These are phyloP conservation scores for Candida incommunis DNA, from an alignment of 805 yeast genomes.

Conservation along the genomic window DNA sequence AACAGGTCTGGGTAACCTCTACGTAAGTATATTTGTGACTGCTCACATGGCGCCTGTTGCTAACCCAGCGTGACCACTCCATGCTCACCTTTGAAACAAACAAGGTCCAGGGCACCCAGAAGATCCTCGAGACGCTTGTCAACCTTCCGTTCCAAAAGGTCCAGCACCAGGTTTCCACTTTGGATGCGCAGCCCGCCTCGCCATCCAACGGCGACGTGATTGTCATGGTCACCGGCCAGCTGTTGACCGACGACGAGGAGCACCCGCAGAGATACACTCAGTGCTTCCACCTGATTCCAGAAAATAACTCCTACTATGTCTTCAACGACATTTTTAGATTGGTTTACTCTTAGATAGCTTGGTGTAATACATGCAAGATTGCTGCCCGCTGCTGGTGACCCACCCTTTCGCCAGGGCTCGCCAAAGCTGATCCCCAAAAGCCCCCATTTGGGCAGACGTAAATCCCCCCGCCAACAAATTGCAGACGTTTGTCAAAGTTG, in stretches of 20 bases:
- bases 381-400: no score
- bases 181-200: slow-evolving; percentile 97
- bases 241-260: slow-evolving; percentile 84
- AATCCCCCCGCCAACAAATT: no score
- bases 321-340: slow-evolving; percentile 95
- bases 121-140: slow-evolving; percentile 80
- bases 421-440: no score
- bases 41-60: neutral
- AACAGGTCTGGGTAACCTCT: slow-evolving; percentile 79
- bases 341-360: slow-evolving; percentile 2
- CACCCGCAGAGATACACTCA: slow-evolving; percentile 95
- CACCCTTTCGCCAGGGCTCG: no score
- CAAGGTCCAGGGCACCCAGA: slow-evolving; percentile 89
- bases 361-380: no score
- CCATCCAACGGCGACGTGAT: slow-evolving; percentile 76
- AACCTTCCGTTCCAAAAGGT: slow-evolving; percentile 88
- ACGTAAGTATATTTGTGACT: slow-evolving; percentile 27
- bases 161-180: slow-evolving; percentile 81
- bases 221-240: slow-evolving; percentile 96
- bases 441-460: no score
- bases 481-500: no score
- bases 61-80: slow-evolving; percentile 65
- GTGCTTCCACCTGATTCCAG: slow-evolving; percentile 93
- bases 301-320: slow-evolving; percentile 79
- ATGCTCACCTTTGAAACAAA: slow-evolving; percentile 95